Evolutionary conservation across 1,139 yeast genomes (phyloP), one percentile per base, ranked within the genome.

Genomic region (Tardiomyces blankii): DNA sequence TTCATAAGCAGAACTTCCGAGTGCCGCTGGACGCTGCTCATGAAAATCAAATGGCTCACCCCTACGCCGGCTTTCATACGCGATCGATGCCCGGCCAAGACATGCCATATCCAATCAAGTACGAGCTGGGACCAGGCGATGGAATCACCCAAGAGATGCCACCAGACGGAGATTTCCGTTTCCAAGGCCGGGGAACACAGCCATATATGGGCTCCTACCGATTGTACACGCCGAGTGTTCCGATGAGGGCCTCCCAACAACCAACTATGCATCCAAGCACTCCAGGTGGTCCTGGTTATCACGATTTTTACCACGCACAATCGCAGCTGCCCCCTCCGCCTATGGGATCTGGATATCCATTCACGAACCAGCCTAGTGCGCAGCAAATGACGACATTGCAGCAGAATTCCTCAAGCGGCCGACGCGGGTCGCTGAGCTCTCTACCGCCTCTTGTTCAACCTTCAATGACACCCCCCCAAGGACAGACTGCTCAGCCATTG

Each of bases 1-100:
- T 58, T 75, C 86, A 13, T 70, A 79, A 53, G 72, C 82, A 62
- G 78, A 80, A 55, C 69, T 79, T 48, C 56, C 62, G 75, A 42
- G 61, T 68, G 40, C 71, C 74, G 18, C 57, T 64, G 12, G 67
- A 64, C 8, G 52, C 60, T 5, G 8, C 33, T 8, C 27, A 12
- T 27, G 14, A 39, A 12, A 16, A 14, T 18, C 39, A 38, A 38
- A 30, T 30, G 35, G 35, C 35, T 4, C 35, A 30, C 9, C 35
- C 35, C 9, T 30, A 13, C 16, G 35, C 35, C 9, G 35, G 35
- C 11, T 30, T 30, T 11, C 35, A 30, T 12, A 3, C 35, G 11
- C 4, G 35, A 9, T 11, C 35, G 11, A 12, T 30, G n/a, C 35
- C 35, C 4, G 35, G 35, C 5, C 35, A 30, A 9, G 35, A 30